Conservation (phyloP, 495 filamentous ascomycete species). For the Neurospora pannonica region DNA sequence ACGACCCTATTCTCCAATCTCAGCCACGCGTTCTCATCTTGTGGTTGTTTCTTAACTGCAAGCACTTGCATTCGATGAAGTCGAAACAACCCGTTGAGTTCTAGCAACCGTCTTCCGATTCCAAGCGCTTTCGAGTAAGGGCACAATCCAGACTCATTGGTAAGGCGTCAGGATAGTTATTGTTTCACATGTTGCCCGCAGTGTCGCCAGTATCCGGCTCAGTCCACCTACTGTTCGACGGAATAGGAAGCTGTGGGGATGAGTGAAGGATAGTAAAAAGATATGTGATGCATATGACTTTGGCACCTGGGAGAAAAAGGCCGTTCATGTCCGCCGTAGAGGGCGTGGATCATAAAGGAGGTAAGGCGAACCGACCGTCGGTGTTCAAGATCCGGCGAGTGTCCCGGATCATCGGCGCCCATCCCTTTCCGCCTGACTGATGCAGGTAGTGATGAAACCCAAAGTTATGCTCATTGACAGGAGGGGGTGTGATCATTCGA, state of each 20-base stretch:
- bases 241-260: background rate
- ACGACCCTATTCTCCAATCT: background rate
- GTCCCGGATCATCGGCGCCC: background rate
- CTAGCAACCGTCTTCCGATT: background rate
- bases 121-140: background rate
- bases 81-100: background rate
- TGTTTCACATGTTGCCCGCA: background rate
- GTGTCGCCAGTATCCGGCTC: background rate
- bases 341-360: background rate
- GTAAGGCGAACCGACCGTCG: background rate
- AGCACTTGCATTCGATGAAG: background rate
- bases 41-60: background rate
- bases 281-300: background rate
- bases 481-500: background rate
- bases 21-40: background rate
- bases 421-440: background rate
- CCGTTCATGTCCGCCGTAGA: background rate
- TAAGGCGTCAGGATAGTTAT: background rate
- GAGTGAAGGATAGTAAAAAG: background rate
- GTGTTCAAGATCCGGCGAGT: background rate
- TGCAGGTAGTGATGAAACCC: background rate
- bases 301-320: background rate
- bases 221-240: background rate
- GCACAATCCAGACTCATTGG: background rate
- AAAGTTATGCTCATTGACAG: background rate